Conservation (phyloP, 2,329 filamentous ascomycete genomes). For the Dryadomyces quercivorus region DNA sequence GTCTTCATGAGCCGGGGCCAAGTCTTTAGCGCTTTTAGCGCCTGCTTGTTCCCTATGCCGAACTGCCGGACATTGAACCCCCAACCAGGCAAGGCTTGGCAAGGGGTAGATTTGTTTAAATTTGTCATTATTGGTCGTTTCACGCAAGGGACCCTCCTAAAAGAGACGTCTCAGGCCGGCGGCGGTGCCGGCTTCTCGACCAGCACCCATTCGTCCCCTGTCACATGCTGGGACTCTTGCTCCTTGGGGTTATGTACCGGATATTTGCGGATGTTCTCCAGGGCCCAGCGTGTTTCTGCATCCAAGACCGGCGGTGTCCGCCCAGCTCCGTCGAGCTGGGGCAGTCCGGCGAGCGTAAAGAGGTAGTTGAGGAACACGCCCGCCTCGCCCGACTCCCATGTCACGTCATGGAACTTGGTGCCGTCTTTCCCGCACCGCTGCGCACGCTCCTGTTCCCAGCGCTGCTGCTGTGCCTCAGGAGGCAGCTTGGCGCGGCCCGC, state of each 20-base stretch:
- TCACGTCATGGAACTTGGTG: conserved; percentile 38
- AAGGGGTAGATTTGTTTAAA: too few relatives aligned
- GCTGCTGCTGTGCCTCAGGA: conserved; percentile 21
- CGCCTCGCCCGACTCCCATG: conserved; percentile 40
- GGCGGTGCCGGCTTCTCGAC: too few relatives aligned
- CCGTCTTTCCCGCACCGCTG: conserved; percentile 18
- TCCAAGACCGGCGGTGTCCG: conserved; percentile 31
- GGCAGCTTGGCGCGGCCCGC: conserved; percentile 28
- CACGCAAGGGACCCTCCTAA: too few relatives aligned
- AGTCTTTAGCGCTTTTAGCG: too few relatives aligned
- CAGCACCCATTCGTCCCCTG: background rate
- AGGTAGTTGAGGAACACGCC: conserved; percentile 31
- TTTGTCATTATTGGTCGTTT: too few relatives aligned
- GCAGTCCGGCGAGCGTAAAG: conserved; percentile 36
- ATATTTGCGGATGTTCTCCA: conserved; percentile 36
- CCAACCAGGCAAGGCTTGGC: too few relatives aligned
- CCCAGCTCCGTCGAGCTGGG: conserved; percentile 32
- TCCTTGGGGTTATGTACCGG: conserved; percentile 16
- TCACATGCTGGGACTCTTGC: background rate
- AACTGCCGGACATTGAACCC: too few relatives aligned
- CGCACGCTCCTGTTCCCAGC: conserved; percentile 33
- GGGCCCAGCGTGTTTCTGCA: conserved; percentile 31
- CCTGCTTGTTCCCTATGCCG: too few relatives aligned
- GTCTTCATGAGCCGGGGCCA: too few relatives aligned
- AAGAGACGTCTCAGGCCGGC: too few relatives aligned